Evolutionary conservation across 192 early-diverging fungal genomes (phyloP).

Genomic region (Linnemannia hyalina): DNA sequence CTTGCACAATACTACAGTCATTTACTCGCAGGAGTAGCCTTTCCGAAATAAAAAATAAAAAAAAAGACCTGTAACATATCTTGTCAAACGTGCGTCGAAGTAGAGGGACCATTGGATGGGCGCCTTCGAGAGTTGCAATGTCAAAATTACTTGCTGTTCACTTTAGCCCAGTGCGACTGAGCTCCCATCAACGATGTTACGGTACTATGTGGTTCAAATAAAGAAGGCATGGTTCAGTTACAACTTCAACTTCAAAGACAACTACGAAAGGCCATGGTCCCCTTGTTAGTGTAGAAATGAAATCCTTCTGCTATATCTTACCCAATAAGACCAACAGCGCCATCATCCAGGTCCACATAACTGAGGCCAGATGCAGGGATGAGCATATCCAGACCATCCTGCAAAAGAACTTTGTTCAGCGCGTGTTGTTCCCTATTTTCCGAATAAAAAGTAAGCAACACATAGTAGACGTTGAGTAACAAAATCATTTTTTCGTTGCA

Average conservation of each 20-base stretch:
- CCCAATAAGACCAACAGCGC: slow-evolving; percentile 78
- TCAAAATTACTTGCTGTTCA: slow-evolving; percentile 30
- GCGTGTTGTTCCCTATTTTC: slow-evolving; percentile 65
- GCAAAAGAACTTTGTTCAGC: slow-evolving; percentile 62
- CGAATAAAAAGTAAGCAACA: neutral
- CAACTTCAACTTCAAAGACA: neutral
- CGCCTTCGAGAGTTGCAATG: neutral
- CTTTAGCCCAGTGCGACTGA: slow-evolving; percentile 67
- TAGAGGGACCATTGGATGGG: neutral
- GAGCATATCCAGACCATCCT: slow-evolving; percentile 76
- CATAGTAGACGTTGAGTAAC: neutral
- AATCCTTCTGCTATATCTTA: neutral
- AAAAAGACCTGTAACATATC: neutral
- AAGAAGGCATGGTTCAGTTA: neutral
- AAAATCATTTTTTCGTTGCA: neutral
- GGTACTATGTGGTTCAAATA: slow-evolving; percentile 26
- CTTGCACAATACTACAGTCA: neutral
- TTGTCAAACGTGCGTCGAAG: neutral
- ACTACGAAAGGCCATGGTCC: neutral
- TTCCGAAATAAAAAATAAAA: neutral
- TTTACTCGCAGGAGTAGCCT: neutral
- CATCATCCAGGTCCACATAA: slow-evolving; percentile 73
- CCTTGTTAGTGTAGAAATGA: neutral
- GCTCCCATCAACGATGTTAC: slow-evolving; percentile 77
- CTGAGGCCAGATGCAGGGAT: slow-evolving; percentile 73